phyloP scores from a whole-genome alignment of 1,139 yeast species.

The Protomyces macrosporus region DNA sequence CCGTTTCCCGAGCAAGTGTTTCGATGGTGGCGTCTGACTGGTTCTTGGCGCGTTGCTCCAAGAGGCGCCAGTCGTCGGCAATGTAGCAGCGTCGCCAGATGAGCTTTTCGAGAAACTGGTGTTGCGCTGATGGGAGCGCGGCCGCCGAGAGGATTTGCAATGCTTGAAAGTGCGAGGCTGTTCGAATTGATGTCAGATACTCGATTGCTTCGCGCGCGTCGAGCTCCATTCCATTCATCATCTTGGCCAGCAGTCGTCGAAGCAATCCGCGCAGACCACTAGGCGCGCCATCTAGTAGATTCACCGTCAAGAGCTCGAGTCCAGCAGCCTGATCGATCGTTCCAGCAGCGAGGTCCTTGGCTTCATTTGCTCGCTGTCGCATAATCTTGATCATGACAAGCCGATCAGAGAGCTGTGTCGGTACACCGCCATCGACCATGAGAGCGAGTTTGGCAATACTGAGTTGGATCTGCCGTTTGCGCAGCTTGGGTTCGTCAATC shows the following conservation, averaged over 20 bases:
- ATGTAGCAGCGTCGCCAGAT: constrained; percentile 63
- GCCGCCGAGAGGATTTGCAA: constrained; percentile 40
- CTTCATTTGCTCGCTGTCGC: not conserved
- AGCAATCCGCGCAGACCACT: constrained; percentile 29
- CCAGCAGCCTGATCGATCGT: constrained; percentile 25
- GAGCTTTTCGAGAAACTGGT: constrained; percentile 8
- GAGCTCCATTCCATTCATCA: constrained; percentile 45
- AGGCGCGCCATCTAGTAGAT: not conserved
- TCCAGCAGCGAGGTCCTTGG: not conserved
- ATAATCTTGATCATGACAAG: not conserved
- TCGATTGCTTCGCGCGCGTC: constrained; percentile 50
- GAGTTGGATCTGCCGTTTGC: constrained; percentile 53
- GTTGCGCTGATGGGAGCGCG: constrained; percentile 16
- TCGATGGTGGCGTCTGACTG: constrained; percentile 47
- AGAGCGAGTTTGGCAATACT: constrained; percentile 64
- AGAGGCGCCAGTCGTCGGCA: constrained; percentile 54
- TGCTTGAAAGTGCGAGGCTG: constrained; percentile 42
- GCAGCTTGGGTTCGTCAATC: constrained; percentile 46
- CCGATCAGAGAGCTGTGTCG: constrained; percentile 13
- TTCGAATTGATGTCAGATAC: constrained; percentile 51
- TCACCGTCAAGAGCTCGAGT: constrained; percentile 14
- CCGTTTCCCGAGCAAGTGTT: constrained; percentile 44
- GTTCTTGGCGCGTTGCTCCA: constrained; percentile 42
- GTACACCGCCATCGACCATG: constrained; percentile 35
- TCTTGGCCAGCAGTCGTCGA: constrained; percentile 39